phyloP scores from a whole-genome alignment of 1,284 basidiomycete species.

The Ustilago sp. region DNA sequence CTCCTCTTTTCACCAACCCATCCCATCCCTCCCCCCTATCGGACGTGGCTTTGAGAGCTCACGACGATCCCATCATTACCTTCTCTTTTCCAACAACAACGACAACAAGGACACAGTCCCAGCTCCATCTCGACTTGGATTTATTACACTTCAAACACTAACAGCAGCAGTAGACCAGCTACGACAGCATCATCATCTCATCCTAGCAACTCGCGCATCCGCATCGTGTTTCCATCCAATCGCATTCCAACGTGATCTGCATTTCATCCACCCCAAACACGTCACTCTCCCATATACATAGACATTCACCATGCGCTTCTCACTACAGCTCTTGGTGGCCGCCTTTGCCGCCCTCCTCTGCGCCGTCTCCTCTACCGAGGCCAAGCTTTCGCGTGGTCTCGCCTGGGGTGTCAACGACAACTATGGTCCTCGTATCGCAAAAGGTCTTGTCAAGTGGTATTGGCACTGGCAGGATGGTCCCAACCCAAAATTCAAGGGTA shows the following conservation, averaged over 20 bases:
- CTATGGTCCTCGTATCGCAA: slow-evolving; percentile 55
- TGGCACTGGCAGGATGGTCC: slow-evolving; percentile 66
- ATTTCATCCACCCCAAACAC: slow-evolving; percentile 8
- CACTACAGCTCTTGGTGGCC: slow-evolving; percentile 41
- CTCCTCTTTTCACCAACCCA: slow-evolving; percentile 1
- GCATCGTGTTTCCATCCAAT: slow-evolving; percentile 11
- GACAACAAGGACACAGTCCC: background rate
- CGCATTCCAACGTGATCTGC: slow-evolving; percentile 31
- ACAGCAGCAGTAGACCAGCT: slow-evolving; percentile 26
- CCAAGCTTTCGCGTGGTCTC: slow-evolving; percentile 51
- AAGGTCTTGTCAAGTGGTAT: slow-evolving; percentile 60
- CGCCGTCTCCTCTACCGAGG: slow-evolving; percentile 33
- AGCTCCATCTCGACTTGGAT: background rate
- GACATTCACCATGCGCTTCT: slow-evolving; percentile 40
- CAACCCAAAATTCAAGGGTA: slow-evolving; percentile 37
- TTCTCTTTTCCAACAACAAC: background rate
- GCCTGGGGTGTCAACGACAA: slow-evolving; percentile 61
- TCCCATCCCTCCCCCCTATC: slow-evolving; percentile 7
- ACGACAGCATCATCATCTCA: slow-evolving; percentile 30
- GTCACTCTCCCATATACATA: slow-evolving; percentile 1
- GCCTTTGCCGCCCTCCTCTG: slow-evolving; percentile 40
- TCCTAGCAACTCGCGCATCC: slow-evolving; percentile 32
- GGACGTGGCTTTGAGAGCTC: slow-evolving; percentile 44
- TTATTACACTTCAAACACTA: background rate
- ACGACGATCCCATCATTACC: slow-evolving; percentile 27